Evolutionary conservation across 345 rosid species (phyloP).

Genomic region (Raphanus raphanistrum): DNA sequence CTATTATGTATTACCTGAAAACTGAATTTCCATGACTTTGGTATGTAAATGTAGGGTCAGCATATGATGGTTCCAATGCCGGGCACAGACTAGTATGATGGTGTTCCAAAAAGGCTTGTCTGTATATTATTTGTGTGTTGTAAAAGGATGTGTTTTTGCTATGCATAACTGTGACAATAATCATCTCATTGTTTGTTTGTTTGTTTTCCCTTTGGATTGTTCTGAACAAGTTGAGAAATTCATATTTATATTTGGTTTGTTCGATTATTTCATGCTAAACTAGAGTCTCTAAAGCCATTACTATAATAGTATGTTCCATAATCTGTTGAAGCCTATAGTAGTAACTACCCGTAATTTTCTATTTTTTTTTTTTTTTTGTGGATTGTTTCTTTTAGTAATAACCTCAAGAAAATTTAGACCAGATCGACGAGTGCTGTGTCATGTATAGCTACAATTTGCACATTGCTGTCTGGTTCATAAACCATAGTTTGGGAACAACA

Average conservation of each 20-base stretch:
- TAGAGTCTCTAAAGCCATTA: background rate
- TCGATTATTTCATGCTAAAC: background rate
- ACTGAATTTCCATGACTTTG: background rate
- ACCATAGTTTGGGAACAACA: background rate
- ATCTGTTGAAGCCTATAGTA: constrained; percentile 5
- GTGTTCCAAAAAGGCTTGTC: background rate
- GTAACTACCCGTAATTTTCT: background rate
- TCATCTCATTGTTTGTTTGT: constrained; percentile 15
- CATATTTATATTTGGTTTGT: constrained; percentile 16
- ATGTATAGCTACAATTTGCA: constrained; percentile 3
- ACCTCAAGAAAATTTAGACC: too few relatives aligned
- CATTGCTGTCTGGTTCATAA: constrained; percentile 13
- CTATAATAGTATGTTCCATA: background rate
- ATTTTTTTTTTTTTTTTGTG: background rate
- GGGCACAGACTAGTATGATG: constrained; percentile 47
- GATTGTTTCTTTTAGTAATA: too few relatives aligned
- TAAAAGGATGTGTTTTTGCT: constrained; percentile 10
- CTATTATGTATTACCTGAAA: background rate
- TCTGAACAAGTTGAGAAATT: constrained; percentile 1
- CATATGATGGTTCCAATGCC: constrained; percentile 72
- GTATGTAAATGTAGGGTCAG: constrained; percentile 48
- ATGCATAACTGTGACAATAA: constrained; percentile 25
- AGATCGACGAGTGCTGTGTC: too few relatives aligned
- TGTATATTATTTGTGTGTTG: constrained; percentile 34
- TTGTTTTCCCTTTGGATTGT: background rate